Conservation (phyloP, 306 rosid genomes). For the Vachellia pachyceras region DNA sequence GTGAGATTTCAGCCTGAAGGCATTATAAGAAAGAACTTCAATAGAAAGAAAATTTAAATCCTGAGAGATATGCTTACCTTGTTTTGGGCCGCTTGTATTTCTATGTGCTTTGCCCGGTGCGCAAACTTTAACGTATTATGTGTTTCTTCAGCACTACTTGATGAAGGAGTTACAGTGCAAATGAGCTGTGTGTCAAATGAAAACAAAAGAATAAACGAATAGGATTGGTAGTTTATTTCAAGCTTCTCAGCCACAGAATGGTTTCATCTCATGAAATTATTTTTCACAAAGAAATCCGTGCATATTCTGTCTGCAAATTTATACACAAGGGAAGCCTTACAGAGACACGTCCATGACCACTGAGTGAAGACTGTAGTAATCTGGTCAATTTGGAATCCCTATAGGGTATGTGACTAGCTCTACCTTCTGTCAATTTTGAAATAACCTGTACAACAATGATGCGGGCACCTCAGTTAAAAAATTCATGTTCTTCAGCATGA, state of each 20-base stretch:
- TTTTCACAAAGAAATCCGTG: constrained; percentile 36
- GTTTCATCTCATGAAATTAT: constrained; percentile 20
- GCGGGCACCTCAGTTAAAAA: not conserved
- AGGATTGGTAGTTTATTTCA: constrained; percentile 21
- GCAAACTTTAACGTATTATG: constrained; percentile 97
- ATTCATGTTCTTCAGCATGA: not conserved
- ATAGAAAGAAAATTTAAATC: not conserved
- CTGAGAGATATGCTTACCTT: constrained; percentile 54
- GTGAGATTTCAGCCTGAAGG: constrained; percentile 18
- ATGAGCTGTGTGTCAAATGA: constrained; percentile 74
- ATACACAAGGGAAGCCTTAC: constrained; percentile 63
- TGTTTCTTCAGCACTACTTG: constrained; percentile 95
- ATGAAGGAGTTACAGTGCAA: constrained; percentile 97
- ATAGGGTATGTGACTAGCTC: constrained; percentile 91
- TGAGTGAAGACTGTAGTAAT: constrained; percentile 91
- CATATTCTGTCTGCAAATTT: constrained; percentile 24
- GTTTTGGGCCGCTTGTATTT: constrained; percentile 96
- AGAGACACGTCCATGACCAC: constrained; percentile 98
- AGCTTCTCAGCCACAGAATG: constrained; percentile 31
- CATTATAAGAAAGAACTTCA: constrained; percentile 33
- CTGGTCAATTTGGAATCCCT: constrained; percentile 98
- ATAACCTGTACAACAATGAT: constrained; percentile 68
- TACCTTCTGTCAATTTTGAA: constrained; percentile 90
- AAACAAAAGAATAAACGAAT: constrained; percentile 33
- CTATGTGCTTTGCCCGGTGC: constrained; percentile 96